Conservation (phyloP, 805 yeast genomes). For the Scheffersomyces spartinae region DNA sequence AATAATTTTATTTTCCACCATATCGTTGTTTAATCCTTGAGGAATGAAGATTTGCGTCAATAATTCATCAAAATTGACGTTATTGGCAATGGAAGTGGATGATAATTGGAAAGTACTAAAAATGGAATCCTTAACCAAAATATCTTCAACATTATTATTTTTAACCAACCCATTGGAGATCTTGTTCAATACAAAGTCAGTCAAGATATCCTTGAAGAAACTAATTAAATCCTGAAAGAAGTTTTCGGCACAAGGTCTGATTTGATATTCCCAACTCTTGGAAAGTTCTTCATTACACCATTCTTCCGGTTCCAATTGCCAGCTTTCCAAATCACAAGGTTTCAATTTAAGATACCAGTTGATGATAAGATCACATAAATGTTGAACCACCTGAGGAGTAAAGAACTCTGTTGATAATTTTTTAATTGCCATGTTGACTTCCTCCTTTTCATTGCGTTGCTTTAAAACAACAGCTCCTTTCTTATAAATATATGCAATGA, state of each 20-base stretch:
- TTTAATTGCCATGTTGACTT: slow-evolving; percentile 45
- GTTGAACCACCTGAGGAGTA: slow-evolving; percentile 41
- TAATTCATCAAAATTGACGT: slow-evolving; percentile 58
- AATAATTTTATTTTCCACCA: slow-evolving; percentile 43
- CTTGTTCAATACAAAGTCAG: slow-evolving; percentile 46
- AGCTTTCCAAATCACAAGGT: slow-evolving; percentile 67
- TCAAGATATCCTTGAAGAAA: slow-evolving; percentile 44
- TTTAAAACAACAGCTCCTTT: slow-evolving; percentile 56
- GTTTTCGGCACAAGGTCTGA: slow-evolving; percentile 80
- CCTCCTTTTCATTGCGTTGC: slow-evolving; percentile 53
- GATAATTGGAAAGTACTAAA: slow-evolving; percentile 77
- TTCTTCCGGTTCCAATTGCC: slow-evolving; percentile 86
- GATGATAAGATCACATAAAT: slow-evolving; percentile 56
- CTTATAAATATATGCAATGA: slow-evolving; percentile 50
- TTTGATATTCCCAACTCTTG: slow-evolving; percentile 71
- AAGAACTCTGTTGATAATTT: slow-evolving; percentile 44
- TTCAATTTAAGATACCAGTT: slow-evolving; percentile 63
- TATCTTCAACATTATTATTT: slow-evolving; percentile 28
- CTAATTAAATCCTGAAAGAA: slow-evolving; percentile 66
- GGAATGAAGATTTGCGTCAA: slow-evolving; percentile 57
- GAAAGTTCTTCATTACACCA: slow-evolving; percentile 78
- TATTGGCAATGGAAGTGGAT: slow-evolving; percentile 49
- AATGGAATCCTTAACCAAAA: slow-evolving; percentile 66
- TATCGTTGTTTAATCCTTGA: slow-evolving; percentile 38
- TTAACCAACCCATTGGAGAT: slow-evolving; percentile 33